Conservation (phyloP, 2,329 filamentous ascomycete species). For the Cladosporium austrohemisphaericum region DNA sequence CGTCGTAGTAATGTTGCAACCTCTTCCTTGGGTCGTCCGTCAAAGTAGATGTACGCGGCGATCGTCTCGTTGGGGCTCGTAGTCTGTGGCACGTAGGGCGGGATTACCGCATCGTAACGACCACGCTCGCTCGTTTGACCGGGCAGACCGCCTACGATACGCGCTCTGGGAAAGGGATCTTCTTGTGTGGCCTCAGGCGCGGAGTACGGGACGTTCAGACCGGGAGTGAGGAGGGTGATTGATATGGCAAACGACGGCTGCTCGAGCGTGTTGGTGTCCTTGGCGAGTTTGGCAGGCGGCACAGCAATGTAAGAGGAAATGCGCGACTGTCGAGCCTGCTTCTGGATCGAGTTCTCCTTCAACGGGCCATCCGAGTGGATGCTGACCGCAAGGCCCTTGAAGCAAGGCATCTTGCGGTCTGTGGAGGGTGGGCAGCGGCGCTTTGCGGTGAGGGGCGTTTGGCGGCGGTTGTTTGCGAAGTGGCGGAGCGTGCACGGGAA, state of each 20-base stretch:
- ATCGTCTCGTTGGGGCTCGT: conserved; percentile 94
- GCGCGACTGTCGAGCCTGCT: conserved; percentile 82
- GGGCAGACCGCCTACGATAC: conserved; percentile 70
- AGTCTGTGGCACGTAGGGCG: conserved; percentile 87
- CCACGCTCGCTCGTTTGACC: conserved; percentile 51
- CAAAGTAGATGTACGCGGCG: conserved; percentile 98
- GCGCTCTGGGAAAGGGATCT: conserved; percentile 76
- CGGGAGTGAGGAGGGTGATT: conserved; percentile 88
- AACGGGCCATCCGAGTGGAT: conserved; percentile 83
- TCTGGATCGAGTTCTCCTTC: conserved; percentile 90
- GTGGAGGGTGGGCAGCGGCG: conserved; percentile 5
- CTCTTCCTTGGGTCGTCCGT: conserved; percentile 91
- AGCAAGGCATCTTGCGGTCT: conserved; percentile 73
- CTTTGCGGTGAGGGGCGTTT: conserved; percentile 4
- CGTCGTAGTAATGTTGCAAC: conserved; percentile 88
- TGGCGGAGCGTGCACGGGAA: background rate
- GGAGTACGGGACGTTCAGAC: conserved; percentile 86
- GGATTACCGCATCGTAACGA: conserved; percentile 57
- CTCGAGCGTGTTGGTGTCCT: conserved; percentile 70
- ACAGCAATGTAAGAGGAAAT: conserved; percentile 98
- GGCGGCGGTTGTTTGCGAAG: background rate
- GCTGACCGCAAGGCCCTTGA: conserved; percentile 97
- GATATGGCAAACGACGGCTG: conserved; percentile 97
- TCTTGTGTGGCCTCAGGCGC: conserved; percentile 73
- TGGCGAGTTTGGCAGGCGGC: conserved; percentile 73